Evolutionary conservation across 2,329 filamentous ascomycete genomes (phyloP).

Genomic region (Leptographium lundbergii): DNA sequence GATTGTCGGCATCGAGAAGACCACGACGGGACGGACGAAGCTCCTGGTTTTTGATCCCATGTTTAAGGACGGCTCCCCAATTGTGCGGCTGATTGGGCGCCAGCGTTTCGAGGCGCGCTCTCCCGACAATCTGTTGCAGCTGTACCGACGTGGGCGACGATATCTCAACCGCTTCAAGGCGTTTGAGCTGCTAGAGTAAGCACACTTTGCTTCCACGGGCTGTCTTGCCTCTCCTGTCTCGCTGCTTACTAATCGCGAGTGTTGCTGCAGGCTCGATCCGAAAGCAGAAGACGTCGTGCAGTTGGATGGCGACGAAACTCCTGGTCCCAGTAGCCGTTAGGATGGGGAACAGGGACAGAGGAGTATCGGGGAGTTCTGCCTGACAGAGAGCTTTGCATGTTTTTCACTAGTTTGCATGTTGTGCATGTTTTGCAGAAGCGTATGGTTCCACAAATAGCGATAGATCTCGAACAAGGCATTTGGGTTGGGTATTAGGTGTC

Average conservation of each 20-base stretch:
- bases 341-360: background rate
- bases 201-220: background rate
- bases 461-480: background rate
- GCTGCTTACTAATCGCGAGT: background rate
- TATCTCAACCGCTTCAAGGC: slow-evolving; percentile 60
- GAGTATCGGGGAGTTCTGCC: background rate
- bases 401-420: background rate
- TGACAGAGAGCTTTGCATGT: background rate
- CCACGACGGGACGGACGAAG: slow-evolving; percentile 48
- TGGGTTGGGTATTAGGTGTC: background rate
- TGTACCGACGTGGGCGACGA: slow-evolving; percentile 57
- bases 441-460: background rate
- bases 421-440: background rate
- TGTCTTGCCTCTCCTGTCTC: too few relatives aligned
- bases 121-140: slow-evolving; percentile 46
- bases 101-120: slow-evolving; percentile 28
- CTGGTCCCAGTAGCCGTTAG: background rate
- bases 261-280: background rate
- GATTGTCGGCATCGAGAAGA: slow-evolving; percentile 71
- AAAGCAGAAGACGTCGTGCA: background rate
- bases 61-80: slow-evolving; percentile 54
- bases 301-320: background rate
- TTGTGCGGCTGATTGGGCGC: slow-evolving; percentile 45
- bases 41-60: slow-evolving; percentile 83
- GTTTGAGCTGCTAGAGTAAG: slow-evolving; percentile 69